A percentile compares a stretch with the other conserved stretches of the same genome.
phyloP scores from a whole-genome alignment of 768 basidiomycete species.

The Trametes coccinea region DNA sequence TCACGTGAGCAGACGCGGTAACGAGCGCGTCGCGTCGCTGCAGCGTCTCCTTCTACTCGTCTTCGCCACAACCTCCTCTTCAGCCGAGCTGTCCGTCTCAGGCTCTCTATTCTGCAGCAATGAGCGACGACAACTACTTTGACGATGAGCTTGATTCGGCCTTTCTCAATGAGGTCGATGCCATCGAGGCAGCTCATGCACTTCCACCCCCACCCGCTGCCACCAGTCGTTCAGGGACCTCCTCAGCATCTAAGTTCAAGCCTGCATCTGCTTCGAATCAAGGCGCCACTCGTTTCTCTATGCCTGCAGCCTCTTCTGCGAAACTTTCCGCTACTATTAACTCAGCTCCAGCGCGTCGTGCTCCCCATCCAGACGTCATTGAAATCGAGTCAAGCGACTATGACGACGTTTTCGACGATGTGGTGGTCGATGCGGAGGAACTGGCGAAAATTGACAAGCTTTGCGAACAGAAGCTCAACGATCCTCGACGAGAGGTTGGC shows the following conservation, averaged over 20 bases:
- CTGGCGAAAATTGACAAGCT: slow-evolving; percentile 52
- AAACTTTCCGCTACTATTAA: not conserved
- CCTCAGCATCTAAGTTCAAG: slow-evolving; percentile 17
- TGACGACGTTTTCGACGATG: slow-evolving; percentile 41
- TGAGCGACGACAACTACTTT: slow-evolving; percentile 82
- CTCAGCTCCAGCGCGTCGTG: not conserved
- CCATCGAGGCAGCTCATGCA: slow-evolving; percentile 64
- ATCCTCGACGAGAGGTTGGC: slow-evolving; percentile 25
- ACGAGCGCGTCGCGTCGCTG: slow-evolving; percentile 9
- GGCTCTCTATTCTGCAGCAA: slow-evolving; percentile 27
- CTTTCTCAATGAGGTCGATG: slow-evolving; percentile 61
- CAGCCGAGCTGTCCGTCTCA: not conserved
- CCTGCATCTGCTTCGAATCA: not conserved
- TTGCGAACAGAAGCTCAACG: slow-evolving; percentile 48
- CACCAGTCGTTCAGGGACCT: not conserved
- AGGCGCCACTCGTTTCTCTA: not conserved
- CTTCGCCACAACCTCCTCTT: slow-evolving; percentile 11
- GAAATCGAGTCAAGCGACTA: slow-evolving; percentile 46
- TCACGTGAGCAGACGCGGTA: slow-evolving; percentile 17
- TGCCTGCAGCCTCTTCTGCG: not conserved
- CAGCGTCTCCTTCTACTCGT: not conserved
- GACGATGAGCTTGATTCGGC: slow-evolving; percentile 61
- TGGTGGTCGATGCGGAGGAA: slow-evolving; percentile 49
- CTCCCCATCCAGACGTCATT: slow-evolving; percentile 24
- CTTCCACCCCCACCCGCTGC: slow-evolving; percentile 21